A percentile compares a stretch with the other conserved stretches of the same genome.
phyloP scores from a whole-genome alignment of 2,329 filamentous ascomycete species.

The Grosmannia clavigera region DNA sequence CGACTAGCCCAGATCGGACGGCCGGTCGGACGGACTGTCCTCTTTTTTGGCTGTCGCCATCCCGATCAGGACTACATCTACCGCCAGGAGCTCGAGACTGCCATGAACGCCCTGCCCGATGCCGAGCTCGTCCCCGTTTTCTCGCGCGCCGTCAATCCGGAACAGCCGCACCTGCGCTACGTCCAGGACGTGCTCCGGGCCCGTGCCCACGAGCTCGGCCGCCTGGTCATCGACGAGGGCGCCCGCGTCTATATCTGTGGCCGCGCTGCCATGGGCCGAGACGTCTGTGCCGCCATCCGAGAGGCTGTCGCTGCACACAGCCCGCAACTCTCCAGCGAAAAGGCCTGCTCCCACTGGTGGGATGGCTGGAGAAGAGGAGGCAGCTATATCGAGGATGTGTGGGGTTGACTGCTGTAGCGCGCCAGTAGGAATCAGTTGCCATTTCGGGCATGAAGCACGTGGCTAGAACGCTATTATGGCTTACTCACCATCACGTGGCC shows the following conservation, averaged over 20 bases:
- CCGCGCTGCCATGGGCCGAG: not conserved
- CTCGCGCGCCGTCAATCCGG: not conserved
- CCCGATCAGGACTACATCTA: constrained; percentile 16
- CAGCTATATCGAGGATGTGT: not conserved
- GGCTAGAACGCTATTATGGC: too few relatives aligned
- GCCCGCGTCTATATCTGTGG: not conserved
- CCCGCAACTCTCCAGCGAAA: not conserved
- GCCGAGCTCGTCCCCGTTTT: not conserved
- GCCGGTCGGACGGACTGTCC: constrained; percentile 20
- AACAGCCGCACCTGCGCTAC: not conserved
- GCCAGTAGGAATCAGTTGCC: too few relatives aligned
- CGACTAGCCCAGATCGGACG: constrained; percentile 20
- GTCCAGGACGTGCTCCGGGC: not conserved
- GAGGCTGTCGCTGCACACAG: not conserved
- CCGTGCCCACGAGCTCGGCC: not conserved
- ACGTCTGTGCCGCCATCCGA: not conserved
- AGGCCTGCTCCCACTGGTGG: not conserved
- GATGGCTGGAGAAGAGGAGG: not conserved
- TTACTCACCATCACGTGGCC: too few relatives aligned
- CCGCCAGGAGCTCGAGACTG: not conserved
- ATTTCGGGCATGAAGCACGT: too few relatives aligned
- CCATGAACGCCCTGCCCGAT: not conserved
- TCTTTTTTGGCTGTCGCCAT: constrained; percentile 26
- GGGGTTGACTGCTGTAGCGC: not conserved
- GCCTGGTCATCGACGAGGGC: not conserved